Base-by-base conservation (phyloP, 768 basidiomycete species). In the Termitomyces sp. region DNA sequence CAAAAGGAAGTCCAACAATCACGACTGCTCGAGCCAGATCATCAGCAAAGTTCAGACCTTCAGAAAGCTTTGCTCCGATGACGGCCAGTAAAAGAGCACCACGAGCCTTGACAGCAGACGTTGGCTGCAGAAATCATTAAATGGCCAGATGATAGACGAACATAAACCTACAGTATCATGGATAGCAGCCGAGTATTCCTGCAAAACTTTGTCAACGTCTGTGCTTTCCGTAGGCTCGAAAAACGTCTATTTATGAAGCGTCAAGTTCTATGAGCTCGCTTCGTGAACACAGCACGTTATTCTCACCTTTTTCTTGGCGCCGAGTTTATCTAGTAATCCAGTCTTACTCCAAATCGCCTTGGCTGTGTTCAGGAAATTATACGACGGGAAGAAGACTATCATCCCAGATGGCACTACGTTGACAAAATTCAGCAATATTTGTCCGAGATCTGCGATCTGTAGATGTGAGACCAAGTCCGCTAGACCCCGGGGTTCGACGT, bases 21-120 rank as follows among this genome's bases (percentile, higher is more conserved):
- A 95, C 77, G 24, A 97, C 92, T 12, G 86, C 89, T 33, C 95
- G 87, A 2, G 95, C 94, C 16, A 93, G 83, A 50, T 86, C 81
- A 68, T 93, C 89, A 20, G 86, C 81, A 66, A 89, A 89, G 65
- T 88, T 87, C 41, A 87, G 70, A 8, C 95, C 96, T 73, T 99
- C 97, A 0, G 93, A 95, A n/a, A 99, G 81, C 69, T 98, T 98
- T 30, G 95, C 96, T 18, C 95, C 95, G 30, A 98, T 88, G 11
- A 98, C 97, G 2, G 97, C 96, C 57, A 98, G 88, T 5, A 99
- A 76, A 41, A 99, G 70, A 3, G 93, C 92, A 16, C 94, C 94
- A 61, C 73, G 72, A 70, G 68, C 73, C 60, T 75, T 76, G 18
- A 61, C 67, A n/a, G 67, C 61, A 22, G 61, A 42, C 31, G 63